Base-by-base conservation (phyloP, 1,139 yeast species). In the Hansenula lynferdii region DNA sequence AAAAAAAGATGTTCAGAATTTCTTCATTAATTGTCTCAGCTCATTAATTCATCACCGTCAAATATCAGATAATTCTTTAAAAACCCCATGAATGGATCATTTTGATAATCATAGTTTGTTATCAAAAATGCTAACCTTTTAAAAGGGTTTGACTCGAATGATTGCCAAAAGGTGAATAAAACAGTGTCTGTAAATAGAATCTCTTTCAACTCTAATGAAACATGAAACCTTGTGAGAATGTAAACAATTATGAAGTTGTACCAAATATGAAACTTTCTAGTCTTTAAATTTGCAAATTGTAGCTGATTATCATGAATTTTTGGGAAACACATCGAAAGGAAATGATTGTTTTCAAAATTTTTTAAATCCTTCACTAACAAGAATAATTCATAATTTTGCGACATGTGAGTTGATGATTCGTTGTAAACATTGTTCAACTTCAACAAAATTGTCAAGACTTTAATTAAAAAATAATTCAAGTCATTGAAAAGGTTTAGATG, bases 81-180 rank as follows among this genome's bases (percentile, higher is more conserved):
- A 33, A 50, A 50, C 16, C 35, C 37, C 48, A 48, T 44, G 36
- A 47, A 50, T 17, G 48, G 45, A 29, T 50, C 55, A 15, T 31
- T 31, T 10, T 31, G 12, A 29, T 41, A 44, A 25, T 49, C 47
- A 26, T 36, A 30, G n/a, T 37, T 42, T 9, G 14, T 9, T 3
- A 30, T 25, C 22, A 49, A 34, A 15, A 26, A 28, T 1, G 19
- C 16, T 35, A 47, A 20, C 36, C 51, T 41, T 25, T 38, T 38
- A 14, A 27, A 27, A 6, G 31, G 18, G 28, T 48, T 46, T n/a
- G 26, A 5, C 3, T 45, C 46, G 15, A 40, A 38, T 9, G 33
- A 34, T 18, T 29, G 37, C 54, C 53, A 51, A 30, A 47, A 46
- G 5, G 20, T 23, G 14, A 37, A 34, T 11, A 47, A 40, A 4